Evolutionary conservation across 2,329 filamentous ascomycete species (phyloP).

Genomic region (Penicillium nordicum): DNA sequence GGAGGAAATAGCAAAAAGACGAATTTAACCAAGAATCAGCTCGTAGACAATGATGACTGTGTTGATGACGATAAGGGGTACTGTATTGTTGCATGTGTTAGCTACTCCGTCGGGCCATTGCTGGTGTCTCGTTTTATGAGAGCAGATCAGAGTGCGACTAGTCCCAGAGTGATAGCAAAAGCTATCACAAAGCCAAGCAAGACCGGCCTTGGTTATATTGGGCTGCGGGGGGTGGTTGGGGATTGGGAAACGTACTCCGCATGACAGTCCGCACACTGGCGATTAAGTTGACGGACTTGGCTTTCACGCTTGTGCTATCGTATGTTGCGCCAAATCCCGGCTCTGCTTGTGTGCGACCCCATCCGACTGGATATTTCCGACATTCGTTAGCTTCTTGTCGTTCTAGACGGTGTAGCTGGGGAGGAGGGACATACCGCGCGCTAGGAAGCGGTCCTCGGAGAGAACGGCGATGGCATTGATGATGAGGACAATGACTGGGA

Average conservation of each 20-base stretch:
- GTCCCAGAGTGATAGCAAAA: neutral
- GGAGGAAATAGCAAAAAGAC: neutral
- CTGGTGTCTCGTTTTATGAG: neutral
- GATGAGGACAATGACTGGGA: slow-evolving; percentile 72
- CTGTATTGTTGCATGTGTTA: slow-evolving; percentile 42
- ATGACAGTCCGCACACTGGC: slow-evolving; percentile 86
- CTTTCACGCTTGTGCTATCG: slow-evolving; percentile 75
- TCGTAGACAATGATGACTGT: slow-evolving; percentile 79
- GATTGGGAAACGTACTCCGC: slow-evolving; percentile 65
- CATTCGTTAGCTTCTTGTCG: slow-evolving; percentile 7
- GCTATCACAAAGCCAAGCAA: neutral
- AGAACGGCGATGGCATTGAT: slow-evolving; percentile 92
- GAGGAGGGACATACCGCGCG: slow-evolving; percentile 56
- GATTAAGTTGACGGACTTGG: slow-evolving; percentile 84
- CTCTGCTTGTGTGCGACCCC: slow-evolving; percentile 62
- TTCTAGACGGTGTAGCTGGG: neutral
- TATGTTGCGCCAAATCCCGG: slow-evolving; percentile 71
- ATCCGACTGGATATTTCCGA: slow-evolving; percentile 64
- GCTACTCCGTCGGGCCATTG: neutral
- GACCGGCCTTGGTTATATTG: neutral
- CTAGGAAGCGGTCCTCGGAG: slow-evolving; percentile 91
- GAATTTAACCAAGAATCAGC: slow-evolving; percentile 66
- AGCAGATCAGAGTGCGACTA: neutral
- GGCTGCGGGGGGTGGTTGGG: neutral
- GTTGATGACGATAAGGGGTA: slow-evolving; percentile 82